These are phyloP conservation scores for Paramarasmius palmivorus DNA, from an alignment of 1,284 basidiomycete species.

Conservation along the genomic window DNA sequence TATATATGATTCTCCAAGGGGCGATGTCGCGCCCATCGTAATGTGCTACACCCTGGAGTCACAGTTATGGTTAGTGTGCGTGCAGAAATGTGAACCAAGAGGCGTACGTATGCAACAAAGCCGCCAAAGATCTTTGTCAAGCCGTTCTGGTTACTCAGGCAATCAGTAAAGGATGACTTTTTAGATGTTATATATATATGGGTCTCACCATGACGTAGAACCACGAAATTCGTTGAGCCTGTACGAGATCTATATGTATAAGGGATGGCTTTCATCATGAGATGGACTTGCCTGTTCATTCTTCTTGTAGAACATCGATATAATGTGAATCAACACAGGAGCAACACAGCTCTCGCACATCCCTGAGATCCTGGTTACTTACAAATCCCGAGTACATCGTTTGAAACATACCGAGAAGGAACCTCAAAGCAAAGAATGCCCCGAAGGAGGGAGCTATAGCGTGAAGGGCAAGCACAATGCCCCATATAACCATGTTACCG, in stretches of 20 bases:
- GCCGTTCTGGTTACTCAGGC: slow-evolving; percentile 46
- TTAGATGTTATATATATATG: background rate
- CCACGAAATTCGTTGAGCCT: slow-evolving; percentile 62
- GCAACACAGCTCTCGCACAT: slow-evolving; percentile 69
- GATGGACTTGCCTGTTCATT: slow-evolving; percentile 64
- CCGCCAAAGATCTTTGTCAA: slow-evolving; percentile 66
- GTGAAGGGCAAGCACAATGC: slow-evolving; percentile 62
- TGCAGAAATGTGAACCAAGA: background rate
- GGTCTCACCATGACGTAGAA: slow-evolving; percentile 65
- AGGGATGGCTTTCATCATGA: background rate
- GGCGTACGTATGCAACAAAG: slow-evolving; percentile 60
- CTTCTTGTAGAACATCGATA: slow-evolving; percentile 73
- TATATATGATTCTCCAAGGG: slow-evolving; percentile 64
- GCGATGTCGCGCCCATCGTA: slow-evolving; percentile 46
- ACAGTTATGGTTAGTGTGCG: background rate
- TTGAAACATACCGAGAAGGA: slow-evolving; percentile 42
- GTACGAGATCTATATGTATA: background rate
- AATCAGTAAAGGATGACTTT: no score
- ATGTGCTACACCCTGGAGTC: slow-evolving; percentile 66
- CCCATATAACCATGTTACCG: slow-evolving; percentile 63
- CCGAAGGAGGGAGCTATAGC: slow-evolving; percentile 56
- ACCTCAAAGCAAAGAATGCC: slow-evolving; percentile 61
- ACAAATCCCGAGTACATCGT: no score
- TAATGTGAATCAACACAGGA: slow-evolving; percentile 61
- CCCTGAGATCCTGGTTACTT: slow-evolving; percentile 19